These are phyloP conservation scores for Sporothrix globosa DNA, from an alignment of 2,329 filamentous ascomycete species.

Conservation along the genomic window DNA sequence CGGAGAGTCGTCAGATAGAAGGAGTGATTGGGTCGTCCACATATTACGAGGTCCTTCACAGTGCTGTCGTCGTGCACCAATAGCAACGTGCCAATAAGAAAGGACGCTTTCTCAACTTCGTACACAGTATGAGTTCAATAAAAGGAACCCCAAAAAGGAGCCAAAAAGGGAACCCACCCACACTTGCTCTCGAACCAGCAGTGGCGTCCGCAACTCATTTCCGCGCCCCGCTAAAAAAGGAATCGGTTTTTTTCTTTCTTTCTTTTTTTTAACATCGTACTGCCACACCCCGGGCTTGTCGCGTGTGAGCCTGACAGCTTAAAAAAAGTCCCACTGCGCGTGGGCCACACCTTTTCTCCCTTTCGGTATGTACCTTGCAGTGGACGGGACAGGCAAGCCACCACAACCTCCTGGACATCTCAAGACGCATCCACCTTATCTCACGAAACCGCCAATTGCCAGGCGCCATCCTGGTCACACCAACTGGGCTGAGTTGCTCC, in stretches of 20 bases:
- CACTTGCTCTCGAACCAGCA: conserved; percentile 21
- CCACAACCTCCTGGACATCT: background rate
- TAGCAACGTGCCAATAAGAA: background rate
- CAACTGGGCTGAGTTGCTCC: conserved; percentile 8
- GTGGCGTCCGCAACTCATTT: conserved; percentile 33
- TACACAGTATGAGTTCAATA: conserved; percentile 8
- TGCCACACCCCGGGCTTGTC: conserved; percentile 26
- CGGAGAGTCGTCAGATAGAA: background rate
- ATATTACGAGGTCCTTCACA: background rate
- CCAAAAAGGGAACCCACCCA: conserved; percentile 14
- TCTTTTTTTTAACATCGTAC: background rate
- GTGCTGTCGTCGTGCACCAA: background rate
- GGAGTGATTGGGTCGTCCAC: no score
- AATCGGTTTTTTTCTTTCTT: conserved; percentile 18
- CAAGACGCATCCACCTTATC: conserved; percentile 7
- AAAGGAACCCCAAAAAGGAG: conserved; percentile 1
- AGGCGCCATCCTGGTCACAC: background rate
- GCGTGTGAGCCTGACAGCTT: conserved; percentile 19
- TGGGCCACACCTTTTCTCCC: background rate
- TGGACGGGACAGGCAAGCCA: background rate
- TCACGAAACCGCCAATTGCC: background rate
- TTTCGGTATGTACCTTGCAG: conserved; percentile 20
- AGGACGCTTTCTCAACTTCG: no score
- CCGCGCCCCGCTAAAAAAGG: conserved; percentile 32
- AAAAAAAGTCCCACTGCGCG: background rate